A percentile compares a stretch with the other conserved stretches of the same genome.
Conservation (phyloP, 257 asterid genomes). For the Solanum chiquidenum region DNA sequence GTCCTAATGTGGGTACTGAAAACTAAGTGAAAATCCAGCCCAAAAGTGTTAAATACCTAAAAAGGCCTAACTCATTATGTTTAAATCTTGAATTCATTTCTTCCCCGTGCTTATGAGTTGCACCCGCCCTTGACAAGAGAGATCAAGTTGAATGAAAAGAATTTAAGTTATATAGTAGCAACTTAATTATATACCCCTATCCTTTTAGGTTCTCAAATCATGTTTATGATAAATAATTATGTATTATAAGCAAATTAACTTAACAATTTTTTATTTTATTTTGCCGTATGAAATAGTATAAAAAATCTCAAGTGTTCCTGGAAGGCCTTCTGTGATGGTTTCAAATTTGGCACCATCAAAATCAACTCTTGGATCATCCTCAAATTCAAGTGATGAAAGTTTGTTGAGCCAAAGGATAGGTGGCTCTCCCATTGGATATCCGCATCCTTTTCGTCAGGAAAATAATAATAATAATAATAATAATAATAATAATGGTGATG, state of each 20-base stretch:
- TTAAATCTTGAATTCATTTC: too few species aligned
- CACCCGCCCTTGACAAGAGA: background rate
- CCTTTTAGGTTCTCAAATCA: background rate
- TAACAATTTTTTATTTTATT: background rate
- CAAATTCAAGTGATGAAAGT: background rate
- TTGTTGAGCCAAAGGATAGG: slow-evolving; percentile 10
- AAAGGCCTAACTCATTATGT: too few species aligned
- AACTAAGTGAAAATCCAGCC: too few species aligned
- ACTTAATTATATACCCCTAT: background rate
- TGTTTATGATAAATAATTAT: background rate
- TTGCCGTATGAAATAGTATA: slow-evolving; percentile 25
- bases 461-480: too few species aligned
- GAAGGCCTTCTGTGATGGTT: slow-evolving; percentile 5
- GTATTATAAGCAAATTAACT: background rate
- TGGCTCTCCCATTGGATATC: slow-evolving; percentile 1
- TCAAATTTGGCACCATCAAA: background rate
- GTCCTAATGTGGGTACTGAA: too few species aligned
- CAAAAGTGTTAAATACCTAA: too few species aligned
- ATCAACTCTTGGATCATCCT: background rate
- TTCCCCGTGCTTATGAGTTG: background rate
- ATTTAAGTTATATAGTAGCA: too few species aligned
- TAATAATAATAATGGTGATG: background rate
- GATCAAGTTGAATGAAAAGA: background rate
- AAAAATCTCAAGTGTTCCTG: slow-evolving; percentile 18
- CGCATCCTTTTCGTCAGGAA: background rate